phyloP scores from a whole-genome alignment of 345 rosid species.

The Murraya koenigii region DNA sequence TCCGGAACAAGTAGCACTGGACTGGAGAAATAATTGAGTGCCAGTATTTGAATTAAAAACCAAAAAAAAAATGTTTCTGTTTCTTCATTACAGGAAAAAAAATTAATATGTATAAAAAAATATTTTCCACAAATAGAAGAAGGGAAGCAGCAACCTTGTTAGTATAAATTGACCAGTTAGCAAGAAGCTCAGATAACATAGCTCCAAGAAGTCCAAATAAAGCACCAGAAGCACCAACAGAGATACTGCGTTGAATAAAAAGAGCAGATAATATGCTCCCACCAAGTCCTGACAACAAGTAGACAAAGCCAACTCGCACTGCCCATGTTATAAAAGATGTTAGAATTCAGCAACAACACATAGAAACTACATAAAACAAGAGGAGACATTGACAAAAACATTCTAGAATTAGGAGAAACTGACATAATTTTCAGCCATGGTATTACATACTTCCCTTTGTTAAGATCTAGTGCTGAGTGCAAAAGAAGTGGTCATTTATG shows the following conservation, averaged over 20 bases:
- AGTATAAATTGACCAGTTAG: slow-evolving; percentile 92
- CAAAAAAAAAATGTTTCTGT: background rate
- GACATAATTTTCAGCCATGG: background rate
- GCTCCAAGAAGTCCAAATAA: slow-evolving; percentile 97
- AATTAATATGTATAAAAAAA: too few relatives aligned
- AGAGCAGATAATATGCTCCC: slow-evolving; percentile 79
- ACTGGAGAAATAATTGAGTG: background rate
- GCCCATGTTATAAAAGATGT: slow-evolving; percentile 13
- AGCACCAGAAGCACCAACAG: slow-evolving; percentile 99
- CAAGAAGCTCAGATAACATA: slow-evolving; percentile 90
- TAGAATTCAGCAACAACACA: background rate
- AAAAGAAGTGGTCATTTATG: background rate
- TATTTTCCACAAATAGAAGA: background rate
- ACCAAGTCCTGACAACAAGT: slow-evolving; percentile 79
- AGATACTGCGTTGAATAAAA: slow-evolving; percentile 61
- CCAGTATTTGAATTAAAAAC: background rate
- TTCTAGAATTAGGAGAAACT: background rate
- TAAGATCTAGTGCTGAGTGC: background rate
- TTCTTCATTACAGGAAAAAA: background rate
- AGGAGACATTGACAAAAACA: background rate
- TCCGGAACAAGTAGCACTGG: background rate
- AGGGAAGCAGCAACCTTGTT: slow-evolving; percentile 57
- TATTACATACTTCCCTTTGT: background rate
- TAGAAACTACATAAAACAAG: background rate
- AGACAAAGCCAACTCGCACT: slow-evolving; percentile 77